Base-by-base conservation (phyloP, 257 asterid genomes). In the Ophiorrhiza pumila region DNA sequence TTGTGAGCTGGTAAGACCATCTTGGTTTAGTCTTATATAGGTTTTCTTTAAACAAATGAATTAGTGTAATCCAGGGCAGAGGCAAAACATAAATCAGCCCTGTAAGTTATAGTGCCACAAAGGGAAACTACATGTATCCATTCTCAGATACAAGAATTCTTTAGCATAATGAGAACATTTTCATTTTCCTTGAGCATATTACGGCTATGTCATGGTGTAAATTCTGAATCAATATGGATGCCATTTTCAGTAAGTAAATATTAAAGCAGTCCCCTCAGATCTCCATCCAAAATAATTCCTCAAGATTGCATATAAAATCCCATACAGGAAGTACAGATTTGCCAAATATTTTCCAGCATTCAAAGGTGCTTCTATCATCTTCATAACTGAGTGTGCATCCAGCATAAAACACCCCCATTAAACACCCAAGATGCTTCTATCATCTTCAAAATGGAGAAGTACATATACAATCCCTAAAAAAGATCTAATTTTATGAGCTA, bases 1-100 rank as follows among this genome's bases (percentile, higher is more conserved):
- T 58, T 79, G 78, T 69, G 55, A 71, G 66, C 35, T 55, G 50
- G 31, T 2, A n/a, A 18, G 58, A 25, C 4, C 6, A 53, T 34
- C 31, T 68, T 47, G 61, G 31, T 32, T 25, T 47, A n/a, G 22
- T 47, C 2, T 47, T 32, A 1, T 2, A 32, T 32, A 32, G 42
- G 42, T 14, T 58, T 5, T n/a, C 35, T 0, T 23, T 25, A 15
- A 39, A 14, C 43, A 35, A 60, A 60, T 35, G 65, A 35, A 31
- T 20, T 31, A 20, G 29, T 52, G 27, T 20, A 52, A 6, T 22
- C 5, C 58, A 22, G 7, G 9, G 23, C 27, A 22, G 27, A 52
- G 5, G 58, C 13, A n/a, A 7, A 2, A 20, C 3, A 22, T 50
- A 17, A 17, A 50, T 20, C 57, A 20, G 57, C 42, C 5, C 25